Conservation (phyloP, 345 rosid species). For the Nephelium lappaceum region DNA sequence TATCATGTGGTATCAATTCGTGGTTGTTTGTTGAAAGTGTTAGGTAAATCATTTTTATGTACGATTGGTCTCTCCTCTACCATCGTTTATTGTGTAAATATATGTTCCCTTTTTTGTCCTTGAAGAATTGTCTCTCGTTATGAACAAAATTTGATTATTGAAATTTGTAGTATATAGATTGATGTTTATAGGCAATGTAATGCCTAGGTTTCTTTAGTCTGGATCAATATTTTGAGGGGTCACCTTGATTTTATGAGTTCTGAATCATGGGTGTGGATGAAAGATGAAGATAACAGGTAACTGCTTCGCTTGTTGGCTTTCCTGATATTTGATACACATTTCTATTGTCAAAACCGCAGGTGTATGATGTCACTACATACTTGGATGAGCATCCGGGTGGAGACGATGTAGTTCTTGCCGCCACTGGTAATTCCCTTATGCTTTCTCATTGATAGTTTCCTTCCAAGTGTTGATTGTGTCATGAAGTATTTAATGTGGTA, state of each 20-base stretch:
- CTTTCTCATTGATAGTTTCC: neutral
- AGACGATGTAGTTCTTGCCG: conserved; percentile 79
- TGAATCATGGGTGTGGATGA: neutral
- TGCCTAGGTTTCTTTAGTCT: neutral
- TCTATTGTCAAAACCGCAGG: conserved; percentile 41
- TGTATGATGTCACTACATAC: conserved; percentile 79
- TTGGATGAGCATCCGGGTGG: conserved; percentile 97
- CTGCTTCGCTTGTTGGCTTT: neutral
- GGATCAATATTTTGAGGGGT: neutral
- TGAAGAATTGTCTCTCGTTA: neutral
- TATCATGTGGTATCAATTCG: neutral
- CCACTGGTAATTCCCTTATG: conserved; percentile 51
- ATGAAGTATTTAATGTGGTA: neutral
- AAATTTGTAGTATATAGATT: conserved; percentile 7
- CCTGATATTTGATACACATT: neutral
- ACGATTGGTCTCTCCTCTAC: neutral
- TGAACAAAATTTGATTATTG: neutral
- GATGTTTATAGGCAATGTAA: neutral
- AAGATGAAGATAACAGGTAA: neutral
- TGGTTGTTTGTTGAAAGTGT: neutral
- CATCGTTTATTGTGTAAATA: too few species aligned
- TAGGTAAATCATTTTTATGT: too few species aligned
- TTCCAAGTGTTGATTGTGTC: neutral
- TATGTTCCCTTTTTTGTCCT: neutral
- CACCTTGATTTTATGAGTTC: neutral